Evolutionary conservation across 2,329 filamentous ascomycete species (phyloP).

Genomic region (Ascochyta lentis): DNA sequence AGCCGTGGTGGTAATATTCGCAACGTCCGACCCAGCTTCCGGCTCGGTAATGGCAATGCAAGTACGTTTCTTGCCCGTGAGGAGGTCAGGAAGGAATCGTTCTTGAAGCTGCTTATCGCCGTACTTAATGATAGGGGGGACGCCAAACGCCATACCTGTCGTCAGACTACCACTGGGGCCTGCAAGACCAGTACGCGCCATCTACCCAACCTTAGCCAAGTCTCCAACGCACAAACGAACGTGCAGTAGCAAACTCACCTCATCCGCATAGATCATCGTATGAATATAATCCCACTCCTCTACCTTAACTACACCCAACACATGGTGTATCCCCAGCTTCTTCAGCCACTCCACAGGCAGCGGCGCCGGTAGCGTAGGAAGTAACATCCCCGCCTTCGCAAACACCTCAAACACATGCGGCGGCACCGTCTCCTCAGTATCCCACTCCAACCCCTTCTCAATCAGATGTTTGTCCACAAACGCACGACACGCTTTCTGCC

Average conservation of each 20-base stretch:
- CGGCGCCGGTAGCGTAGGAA: conserved; percentile 73
- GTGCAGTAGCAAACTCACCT: conserved; percentile 50
- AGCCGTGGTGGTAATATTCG: conserved; percentile 74
- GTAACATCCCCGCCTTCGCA: conserved; percentile 69
- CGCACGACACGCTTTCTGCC: conserved; percentile 71
- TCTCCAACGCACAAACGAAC: not conserved
- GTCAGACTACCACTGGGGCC: conserved; percentile 72
- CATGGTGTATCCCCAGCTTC: conserved; percentile 68
- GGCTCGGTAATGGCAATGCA: conserved; percentile 85
- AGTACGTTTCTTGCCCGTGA: conserved; percentile 69
- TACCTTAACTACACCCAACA: conserved; percentile 69
- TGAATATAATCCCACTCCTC: conserved; percentile 79
- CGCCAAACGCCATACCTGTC: conserved; percentile 74
- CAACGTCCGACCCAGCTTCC: conserved; percentile 75
- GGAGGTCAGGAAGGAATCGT: conserved; percentile 72
- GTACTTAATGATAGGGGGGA: conserved; percentile 75
- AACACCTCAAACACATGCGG: conserved; percentile 70
- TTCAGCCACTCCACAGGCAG: conserved; percentile 73
- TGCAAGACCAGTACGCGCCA: conserved; percentile 68
- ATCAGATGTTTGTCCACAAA: conserved; percentile 71
- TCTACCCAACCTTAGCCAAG: conserved; percentile 48
- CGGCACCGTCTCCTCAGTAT: conserved; percentile 68
- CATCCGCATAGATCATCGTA: conserved; percentile 72
- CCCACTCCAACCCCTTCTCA: conserved; percentile 72
- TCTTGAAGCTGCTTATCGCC: conserved; percentile 68